Percentiles rank a stretch among this genome's conserved stretches.
Evolutionary conservation across 1,284 basidiomycete genomes (phyloP).

Genomic region (Takashimella tepidaria): DNA sequence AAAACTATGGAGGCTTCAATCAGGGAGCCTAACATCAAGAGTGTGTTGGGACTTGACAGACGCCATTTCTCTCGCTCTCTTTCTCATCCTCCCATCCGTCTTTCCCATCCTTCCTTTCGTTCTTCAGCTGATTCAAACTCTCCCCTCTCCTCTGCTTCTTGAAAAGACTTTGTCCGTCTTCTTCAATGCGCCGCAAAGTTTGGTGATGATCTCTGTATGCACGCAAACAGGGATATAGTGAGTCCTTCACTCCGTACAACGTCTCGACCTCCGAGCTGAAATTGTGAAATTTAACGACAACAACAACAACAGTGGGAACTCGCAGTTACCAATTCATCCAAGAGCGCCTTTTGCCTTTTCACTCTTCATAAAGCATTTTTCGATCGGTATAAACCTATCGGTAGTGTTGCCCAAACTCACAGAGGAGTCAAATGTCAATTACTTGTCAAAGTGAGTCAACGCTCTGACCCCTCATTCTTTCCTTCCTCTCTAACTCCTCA

Average conservation of each 20-base stretch:
- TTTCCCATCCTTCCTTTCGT: not conserved
- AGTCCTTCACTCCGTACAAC: constrained; percentile 3
- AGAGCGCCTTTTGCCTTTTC: constrained; percentile 45
- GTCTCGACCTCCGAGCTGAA: too few species aligned
- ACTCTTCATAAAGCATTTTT: constrained; percentile 40
- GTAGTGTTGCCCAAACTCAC: constrained; percentile 21
- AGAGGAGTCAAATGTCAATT: constrained; percentile 42
- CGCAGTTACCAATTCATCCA: constrained; percentile 41
- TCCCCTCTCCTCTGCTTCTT: not conserved
- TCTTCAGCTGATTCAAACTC: too few species aligned
- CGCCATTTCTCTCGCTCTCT: not conserved
- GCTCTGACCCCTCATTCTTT: not conserved
- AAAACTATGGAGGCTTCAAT: constrained; percentile 39
- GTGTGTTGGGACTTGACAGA: constrained; percentile 11
- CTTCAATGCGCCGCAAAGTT: constrained; percentile 45
- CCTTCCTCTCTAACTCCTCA: not conserved
- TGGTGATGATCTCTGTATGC: constrained; percentile 46
- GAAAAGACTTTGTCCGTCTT: constrained; percentile 40
- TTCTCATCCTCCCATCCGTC: constrained; percentile 4
- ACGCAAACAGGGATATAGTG: constrained; percentile 35
- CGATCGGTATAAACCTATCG: constrained; percentile 27
- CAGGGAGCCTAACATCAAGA: constrained; percentile 27
- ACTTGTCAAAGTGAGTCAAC: constrained; percentile 39
- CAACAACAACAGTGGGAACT: constrained; percentile 47
- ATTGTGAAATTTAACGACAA: too few species aligned